Base-by-base conservation (phyloP, 371 early-diverging fungal species). In the Syncephalis plumigaleata region DNA sequence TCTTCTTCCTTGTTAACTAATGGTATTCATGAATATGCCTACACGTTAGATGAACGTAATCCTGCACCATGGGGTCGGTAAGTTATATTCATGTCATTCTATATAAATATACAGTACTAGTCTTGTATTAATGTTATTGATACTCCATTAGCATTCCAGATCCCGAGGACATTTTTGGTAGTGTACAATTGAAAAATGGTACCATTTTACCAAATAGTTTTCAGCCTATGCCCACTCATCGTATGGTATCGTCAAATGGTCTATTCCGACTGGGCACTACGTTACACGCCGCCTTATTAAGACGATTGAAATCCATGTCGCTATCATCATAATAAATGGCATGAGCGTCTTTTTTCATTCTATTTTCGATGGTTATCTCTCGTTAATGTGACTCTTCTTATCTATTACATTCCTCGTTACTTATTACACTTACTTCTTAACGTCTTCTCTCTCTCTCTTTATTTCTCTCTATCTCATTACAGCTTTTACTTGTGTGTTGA, bases 141-240 rank as follows among this genome's bases (percentile, higher is more conserved):
- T 22, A 11, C 25, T 3, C 27, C 9, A 13, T 2, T 40, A 57
- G 87, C 22, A 79, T 76, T 44, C 73, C 73, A 18, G 65, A 67
- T 42, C 84, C 84, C 7, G 84, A 87, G 51, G 87, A 87, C 52
- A 83, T 87, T 40, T 64, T 87, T 51, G 87, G 87, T 8, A 71
- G 70, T 23, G 79, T 83, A 0, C 66, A 70, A 38, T 51, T 81
- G 11, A 46, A 66, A n/a, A 54, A 67, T 37, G 77, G 75, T 3
- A 51, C 51, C 0, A 72, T 79, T 22, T 56, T 64, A 18, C 56
- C 65, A 9, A 55, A 56, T 31, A 67, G 70, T 7, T 87, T 77
- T 58, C 68, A 84, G 54, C 56, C 69, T 2, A 81, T 79, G 77
- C 82, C 82, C 16, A 64, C 83, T 0, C 84, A 87, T 53, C 71